Base-by-base conservation (phyloP, 2,329 filamentous ascomycete species). In the Hymenotorrendiella dingleyae region DNA sequence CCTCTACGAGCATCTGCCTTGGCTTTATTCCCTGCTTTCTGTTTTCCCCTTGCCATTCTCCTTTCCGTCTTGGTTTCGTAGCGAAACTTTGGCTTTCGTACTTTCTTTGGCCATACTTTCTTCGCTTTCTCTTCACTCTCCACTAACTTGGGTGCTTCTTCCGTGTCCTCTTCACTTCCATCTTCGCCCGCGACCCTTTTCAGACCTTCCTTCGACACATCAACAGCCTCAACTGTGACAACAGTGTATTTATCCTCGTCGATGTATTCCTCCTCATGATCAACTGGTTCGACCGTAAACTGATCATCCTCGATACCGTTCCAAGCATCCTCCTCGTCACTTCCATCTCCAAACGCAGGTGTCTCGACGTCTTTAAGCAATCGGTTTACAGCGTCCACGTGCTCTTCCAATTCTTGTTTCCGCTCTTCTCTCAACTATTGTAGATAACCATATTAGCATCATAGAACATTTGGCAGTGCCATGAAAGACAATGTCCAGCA, bases 231-330 rank as follows among this genome's bases (percentile, higher is more conserved):
- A 1, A 98, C 82, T 0, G 87, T 96, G 20, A 98, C 93, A 1
- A 88, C 95, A 1, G 93, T 97, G 63, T 88, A 96, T 61, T 85
- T 86, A 64, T 96, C 91, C 63, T 97, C 93, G 63, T 98, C 93
- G 52, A 96, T 78, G 66, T 96, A 98, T 64, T 97, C 89, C 54
- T 91, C 89, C 62, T 95, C 86, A 54, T 87, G 81, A 60, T 94
- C 82, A 33, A 67, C 67, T 17, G 79, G 72, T 28, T 73, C 62
- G 32, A 52, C 56, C 24, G 63, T 65, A 14, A 67, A 65, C 26
- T 56, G 36, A 45, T 62, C 52, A 35, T 84, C 80, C 16, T 72
- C 68, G 40, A 89, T 72, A 1, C 84, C 86, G 39, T 71, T 71
- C 80, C 83, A 89, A 55, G 80, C 76, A 11, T 74, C 69, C 2